phyloP scores from a whole-genome alignment of 495 filamentous ascomycete genomes.

The Aspergillus heteromorphus region DNA sequence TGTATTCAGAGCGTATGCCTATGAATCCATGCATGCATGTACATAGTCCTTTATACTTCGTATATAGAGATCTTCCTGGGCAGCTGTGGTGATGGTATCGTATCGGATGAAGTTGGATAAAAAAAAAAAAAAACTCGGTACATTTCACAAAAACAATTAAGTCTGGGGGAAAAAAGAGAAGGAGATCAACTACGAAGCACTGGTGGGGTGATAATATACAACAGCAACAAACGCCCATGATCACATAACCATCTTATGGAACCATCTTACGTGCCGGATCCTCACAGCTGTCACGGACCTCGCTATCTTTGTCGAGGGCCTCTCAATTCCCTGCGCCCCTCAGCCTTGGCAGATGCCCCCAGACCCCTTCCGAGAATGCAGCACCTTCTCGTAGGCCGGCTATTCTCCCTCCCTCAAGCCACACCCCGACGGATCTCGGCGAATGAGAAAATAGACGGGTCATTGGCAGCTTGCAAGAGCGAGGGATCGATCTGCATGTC shows the following conservation, averaged over 20 bases:
- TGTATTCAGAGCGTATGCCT: not conserved
- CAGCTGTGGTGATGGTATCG: too few relatives aligned
- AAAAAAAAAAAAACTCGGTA: too few relatives aligned
- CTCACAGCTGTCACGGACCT: not conserved
- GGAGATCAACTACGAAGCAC: too few relatives aligned
- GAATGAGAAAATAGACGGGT: conserved; percentile 59
- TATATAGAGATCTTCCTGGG: too few relatives aligned
- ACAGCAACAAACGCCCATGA: too few relatives aligned
- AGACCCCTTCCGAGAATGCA: conserved; percentile 20
- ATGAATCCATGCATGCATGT: not conserved
- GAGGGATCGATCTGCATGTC: conserved; percentile 66
- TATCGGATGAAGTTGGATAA: too few relatives aligned
- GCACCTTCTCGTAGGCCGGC: conserved; percentile 29
- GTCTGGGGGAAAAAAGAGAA: too few relatives aligned
- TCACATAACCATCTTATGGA: too few relatives aligned
- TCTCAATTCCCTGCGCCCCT: not conserved
- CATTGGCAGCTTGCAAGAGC: conserved; percentile 48
- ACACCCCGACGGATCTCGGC: conserved; percentile 52
- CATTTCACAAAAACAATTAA: too few relatives aligned
- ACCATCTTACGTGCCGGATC: too few relatives aligned
- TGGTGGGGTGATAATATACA: too few relatives aligned
- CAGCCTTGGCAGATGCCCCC: not conserved
- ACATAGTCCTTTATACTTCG: too few relatives aligned
- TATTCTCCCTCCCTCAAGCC: conserved; percentile 42
- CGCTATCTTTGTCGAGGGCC: not conserved